Evolutionary conservation across 1,284 basidiomycete genomes (phyloP).

Genomic region (Calocybe gambosa): DNA sequence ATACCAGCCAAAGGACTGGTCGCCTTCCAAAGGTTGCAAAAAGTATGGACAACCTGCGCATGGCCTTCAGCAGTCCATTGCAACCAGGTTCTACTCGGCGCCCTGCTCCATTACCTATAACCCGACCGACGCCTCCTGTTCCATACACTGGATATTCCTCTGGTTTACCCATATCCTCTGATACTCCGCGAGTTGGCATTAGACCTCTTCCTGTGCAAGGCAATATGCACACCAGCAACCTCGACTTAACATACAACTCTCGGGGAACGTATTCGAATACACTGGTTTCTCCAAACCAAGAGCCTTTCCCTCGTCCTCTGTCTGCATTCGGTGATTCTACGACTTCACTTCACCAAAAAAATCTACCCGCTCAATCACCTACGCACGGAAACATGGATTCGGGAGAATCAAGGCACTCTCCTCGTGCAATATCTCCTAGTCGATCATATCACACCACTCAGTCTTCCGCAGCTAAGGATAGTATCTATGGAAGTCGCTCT

Average conservation of each 20-base stretch:
- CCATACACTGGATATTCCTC: slow-evolving; percentile 22
- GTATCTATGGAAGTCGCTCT: slow-evolving; percentile 23
- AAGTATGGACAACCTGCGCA: slow-evolving; percentile 54
- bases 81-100: slow-evolving; percentile 29
- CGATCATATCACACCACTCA: slow-evolving; percentile 26
- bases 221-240: slow-evolving; percentile 24
- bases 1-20: slow-evolving; percentile 20
- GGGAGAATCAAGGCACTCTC: slow-evolving; percentile 29
- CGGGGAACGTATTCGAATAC: slow-evolving; percentile 22
- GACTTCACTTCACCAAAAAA: slow-evolving; percentile 37
- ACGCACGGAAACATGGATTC: slow-evolving; percentile 27
- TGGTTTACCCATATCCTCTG: slow-evolving; percentile 35
- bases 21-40: slow-evolving; percentile 39
- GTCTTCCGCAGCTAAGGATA: slow-evolving; percentile 25
- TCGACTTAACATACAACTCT: slow-evolving; percentile 25
- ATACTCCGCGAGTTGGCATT: slow-evolving; percentile 23
- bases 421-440: slow-evolving; percentile 34
- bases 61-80: slow-evolving; percentile 27
- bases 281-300: slow-evolving; percentile 34
- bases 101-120: slow-evolving; percentile 24
- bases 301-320: slow-evolving; percentile 52
- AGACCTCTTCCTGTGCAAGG: slow-evolving; percentile 37
- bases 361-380: slow-evolving; percentile 29
- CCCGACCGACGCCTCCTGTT: slow-evolving; percentile 21
- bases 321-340: slow-evolving; percentile 47